Evolutionary conservation across 768 basidiomycete genomes (phyloP).

Genomic region (Boletellus ananas): DNA sequence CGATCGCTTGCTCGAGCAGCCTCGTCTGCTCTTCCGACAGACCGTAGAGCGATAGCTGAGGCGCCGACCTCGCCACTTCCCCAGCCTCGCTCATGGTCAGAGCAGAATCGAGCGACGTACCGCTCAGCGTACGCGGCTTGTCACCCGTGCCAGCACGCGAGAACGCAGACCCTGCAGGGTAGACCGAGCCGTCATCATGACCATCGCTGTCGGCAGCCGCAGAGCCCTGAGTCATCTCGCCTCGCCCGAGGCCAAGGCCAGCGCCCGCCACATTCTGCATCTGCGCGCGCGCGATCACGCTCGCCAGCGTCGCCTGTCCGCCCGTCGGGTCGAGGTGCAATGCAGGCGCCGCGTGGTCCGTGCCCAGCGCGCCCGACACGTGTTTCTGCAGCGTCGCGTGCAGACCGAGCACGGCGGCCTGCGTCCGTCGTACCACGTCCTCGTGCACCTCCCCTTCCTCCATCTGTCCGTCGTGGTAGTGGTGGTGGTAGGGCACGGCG

Average conservation of each 20-base stretch:
- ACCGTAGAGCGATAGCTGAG: constrained; percentile 62
- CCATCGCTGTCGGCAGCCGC: too few species aligned
- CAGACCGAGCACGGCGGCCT: constrained; percentile 50
- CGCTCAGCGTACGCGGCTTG: neutral
- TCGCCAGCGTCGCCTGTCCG: constrained; percentile 66
- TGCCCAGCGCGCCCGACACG: constrained; percentile 54
- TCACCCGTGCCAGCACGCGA: constrained; percentile 1
- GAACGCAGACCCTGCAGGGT: constrained; percentile 11
- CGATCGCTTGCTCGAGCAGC: constrained; percentile 68
- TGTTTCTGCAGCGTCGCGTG: constrained; percentile 54
- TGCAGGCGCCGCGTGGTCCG: constrained; percentile 29
- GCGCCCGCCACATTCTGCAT: constrained; percentile 37
- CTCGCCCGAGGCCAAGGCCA: too few species aligned
- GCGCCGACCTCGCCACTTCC: constrained; percentile 11
- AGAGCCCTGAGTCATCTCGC: too few species aligned
- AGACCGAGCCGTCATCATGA: neutral
- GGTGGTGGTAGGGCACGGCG: constrained; percentile 28
- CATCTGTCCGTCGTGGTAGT: constrained; percentile 23
- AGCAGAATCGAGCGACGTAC: constrained; percentile 4
- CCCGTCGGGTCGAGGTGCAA: constrained; percentile 42
- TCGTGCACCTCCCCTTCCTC: constrained; percentile 64
- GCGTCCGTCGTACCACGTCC: constrained; percentile 45
- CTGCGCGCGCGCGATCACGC: constrained; percentile 70
- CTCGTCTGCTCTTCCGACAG: constrained; percentile 70
- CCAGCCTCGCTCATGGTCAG: constrained; percentile 6